A percentile compares a stretch with the other conserved stretches of the same genome.
Conservation (phyloP, 2,329 filamentous ascomycete genomes). For the Hansfordia pulvinata region DNA sequence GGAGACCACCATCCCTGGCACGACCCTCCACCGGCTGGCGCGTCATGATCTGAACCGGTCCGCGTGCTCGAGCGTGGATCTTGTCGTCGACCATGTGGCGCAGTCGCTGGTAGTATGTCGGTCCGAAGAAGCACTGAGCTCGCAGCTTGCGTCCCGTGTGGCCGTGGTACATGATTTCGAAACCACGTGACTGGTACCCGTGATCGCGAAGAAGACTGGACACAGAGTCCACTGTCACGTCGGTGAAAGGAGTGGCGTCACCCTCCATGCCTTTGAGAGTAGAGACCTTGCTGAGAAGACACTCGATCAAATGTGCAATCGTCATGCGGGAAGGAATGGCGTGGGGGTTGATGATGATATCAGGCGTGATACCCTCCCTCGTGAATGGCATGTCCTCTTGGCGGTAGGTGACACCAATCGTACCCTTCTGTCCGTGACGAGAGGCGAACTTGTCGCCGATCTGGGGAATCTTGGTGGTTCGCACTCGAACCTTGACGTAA, state of each 20-base stretch:
- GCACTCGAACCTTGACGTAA: constrained; percentile 93
- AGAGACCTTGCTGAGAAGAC: constrained; percentile 89
- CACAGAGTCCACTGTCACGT: constrained; percentile 89
- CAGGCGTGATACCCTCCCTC: constrained; percentile 77
- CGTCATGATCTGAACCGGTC: constrained; percentile 93
- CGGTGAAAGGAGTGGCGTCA: constrained; percentile 94
- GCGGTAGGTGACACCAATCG: constrained; percentile 94
- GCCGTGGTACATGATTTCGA: constrained; percentile 98
- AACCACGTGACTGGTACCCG: constrained; percentile 92
- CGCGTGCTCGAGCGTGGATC: constrained; percentile 96
- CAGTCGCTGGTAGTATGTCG: constrained; percentile 96
- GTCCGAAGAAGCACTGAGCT: constrained; percentile 91
- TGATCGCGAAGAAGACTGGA: constrained; percentile 76
- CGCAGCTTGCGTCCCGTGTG: constrained; percentile 90
- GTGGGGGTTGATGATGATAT: constrained; percentile 98
- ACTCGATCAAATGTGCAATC: constrained; percentile 99
- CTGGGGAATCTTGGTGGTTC: constrained; percentile 95
- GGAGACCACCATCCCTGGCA: constrained; percentile 91
- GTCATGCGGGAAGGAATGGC: constrained; percentile 99
- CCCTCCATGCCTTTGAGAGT: constrained; percentile 90
- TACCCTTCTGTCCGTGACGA: constrained; percentile 97
- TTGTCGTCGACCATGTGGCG: constrained; percentile 99
- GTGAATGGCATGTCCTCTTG: constrained; percentile 99
- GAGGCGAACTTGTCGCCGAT: constrained; percentile 99
- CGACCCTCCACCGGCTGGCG: constrained; percentile 96